These are phyloP conservation scores for Bimuria novae-zelandiae DNA, from an alignment of 2,329 filamentous ascomycete genomes.

Conservation along the genomic window DNA sequence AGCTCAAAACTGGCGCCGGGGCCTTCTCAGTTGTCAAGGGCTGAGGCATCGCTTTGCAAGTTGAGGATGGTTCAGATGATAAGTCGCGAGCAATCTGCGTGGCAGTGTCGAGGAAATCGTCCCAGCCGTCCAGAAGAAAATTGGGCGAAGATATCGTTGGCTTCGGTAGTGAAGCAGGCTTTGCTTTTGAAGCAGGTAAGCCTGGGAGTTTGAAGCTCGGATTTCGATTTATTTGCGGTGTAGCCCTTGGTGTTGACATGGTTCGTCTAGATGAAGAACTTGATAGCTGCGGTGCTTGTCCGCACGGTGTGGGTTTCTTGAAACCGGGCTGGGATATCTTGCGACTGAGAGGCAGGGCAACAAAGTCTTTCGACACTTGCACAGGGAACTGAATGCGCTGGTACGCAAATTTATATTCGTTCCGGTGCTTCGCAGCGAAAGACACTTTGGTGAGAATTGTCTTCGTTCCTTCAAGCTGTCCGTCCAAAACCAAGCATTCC, in stretches of 20 bases:
- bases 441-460: constrained; percentile 33
- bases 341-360: background rate
- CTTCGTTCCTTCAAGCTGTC: constrained; percentile 40
- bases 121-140: constrained; percentile 33
- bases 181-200: constrained; percentile 29
- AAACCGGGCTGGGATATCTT: constrained; percentile 20
- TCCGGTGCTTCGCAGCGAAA: constrained; percentile 36
- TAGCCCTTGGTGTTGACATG: constrained; percentile 9
- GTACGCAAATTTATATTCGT: constrained; percentile 32
- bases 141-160: background rate
- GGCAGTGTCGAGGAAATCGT: constrained; percentile 51
- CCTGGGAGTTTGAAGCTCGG: constrained; percentile 33
- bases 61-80: constrained; percentile 15
- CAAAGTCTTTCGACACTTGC: constrained; percentile 30
- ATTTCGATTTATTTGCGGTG: constrained; percentile 10
- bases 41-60: background rate
- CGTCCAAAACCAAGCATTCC: constrained; percentile 41
- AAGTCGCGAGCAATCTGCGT: constrained; percentile 54
- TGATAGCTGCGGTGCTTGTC: constrained; percentile 10
- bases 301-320: constrained; percentile 27
- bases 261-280: constrained; percentile 14
- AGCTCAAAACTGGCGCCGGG: background rate
- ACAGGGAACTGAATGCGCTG: constrained; percentile 41
- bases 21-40: background rate
- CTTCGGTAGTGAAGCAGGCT: background rate